Evolutionary conservation across 257 asterid species (phyloP).

Genomic region (Anisodus tanguticus): DNA sequence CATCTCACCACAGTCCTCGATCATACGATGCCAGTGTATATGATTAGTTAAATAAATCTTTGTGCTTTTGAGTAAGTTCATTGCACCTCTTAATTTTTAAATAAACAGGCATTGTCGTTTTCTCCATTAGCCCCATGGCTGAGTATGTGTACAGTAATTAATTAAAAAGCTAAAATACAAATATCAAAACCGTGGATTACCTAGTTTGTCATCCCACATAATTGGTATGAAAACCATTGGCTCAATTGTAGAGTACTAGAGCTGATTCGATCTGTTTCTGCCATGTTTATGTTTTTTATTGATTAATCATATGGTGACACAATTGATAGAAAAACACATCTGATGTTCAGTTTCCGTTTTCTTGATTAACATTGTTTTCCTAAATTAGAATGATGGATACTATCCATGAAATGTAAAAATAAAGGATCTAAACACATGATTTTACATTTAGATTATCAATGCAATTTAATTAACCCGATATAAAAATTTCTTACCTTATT

Average conservation of each 20-base stretch:
- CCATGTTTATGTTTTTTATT: background rate
- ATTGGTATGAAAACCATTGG: conserved; percentile 26
- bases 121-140: background rate
- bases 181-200: conserved; percentile 24
- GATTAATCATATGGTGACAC: conserved; percentile 22
- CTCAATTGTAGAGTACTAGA: background rate
- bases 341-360: background rate
- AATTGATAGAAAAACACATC: background rate
- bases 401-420: no score
- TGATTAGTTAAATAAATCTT: background rate
- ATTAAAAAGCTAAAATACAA: conserved; percentile 11
- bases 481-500: no score
- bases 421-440: no score
- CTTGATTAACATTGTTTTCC: conserved; percentile 1
- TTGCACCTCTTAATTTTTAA: conserved; percentile 5
- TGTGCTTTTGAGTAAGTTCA: background rate
- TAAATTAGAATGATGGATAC: background rate
- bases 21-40: background rate
- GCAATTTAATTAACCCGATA: no score
- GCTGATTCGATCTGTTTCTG: conserved; percentile 17
- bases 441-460: no score
- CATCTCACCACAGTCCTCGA: background rate
- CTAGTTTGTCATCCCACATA: background rate
- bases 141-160: background rate
- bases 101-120: background rate